These are phyloP conservation scores for Mucor saturninus DNA, from an alignment of 371 early-diverging fungal genomes.

Conservation along the genomic window DNA sequence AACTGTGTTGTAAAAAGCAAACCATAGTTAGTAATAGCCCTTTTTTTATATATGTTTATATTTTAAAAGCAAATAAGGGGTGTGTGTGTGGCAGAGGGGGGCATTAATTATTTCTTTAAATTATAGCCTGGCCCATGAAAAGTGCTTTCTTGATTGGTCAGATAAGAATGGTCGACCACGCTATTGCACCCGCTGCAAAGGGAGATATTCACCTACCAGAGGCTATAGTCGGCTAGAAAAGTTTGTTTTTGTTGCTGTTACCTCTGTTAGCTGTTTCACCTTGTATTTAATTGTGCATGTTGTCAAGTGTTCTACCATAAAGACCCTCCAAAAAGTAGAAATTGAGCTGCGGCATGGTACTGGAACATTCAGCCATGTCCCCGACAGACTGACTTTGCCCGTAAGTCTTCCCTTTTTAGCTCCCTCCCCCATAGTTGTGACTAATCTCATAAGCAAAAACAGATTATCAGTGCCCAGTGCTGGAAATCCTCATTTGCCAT, in stretches of 20 bases:
- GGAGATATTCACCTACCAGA: not conserved
- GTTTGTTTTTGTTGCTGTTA: not conserved
- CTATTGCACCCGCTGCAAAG: conserved; percentile 13
- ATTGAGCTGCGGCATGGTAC: conserved; percentile 1
- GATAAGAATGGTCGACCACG: conserved; percentile 2
- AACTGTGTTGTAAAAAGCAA: not conserved
- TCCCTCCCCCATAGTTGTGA: not conserved
- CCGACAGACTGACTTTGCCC: not conserved
- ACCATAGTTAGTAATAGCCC: not conserved
- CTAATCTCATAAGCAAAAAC: not conserved
- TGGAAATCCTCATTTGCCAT: too few relatives aligned
- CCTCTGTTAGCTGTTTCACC: too few relatives aligned
- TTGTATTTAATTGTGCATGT: too few relatives aligned
- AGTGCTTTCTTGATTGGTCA: conserved; percentile 13
- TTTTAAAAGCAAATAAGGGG: not conserved
- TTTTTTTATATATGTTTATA: not conserved
- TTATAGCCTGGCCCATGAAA: conserved; percentile 5
- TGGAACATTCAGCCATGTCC: conserved; percentile 1
- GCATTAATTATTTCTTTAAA: not conserved
- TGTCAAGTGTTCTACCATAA: not conserved
- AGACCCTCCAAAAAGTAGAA: not conserved
- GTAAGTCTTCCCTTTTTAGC: not conserved
- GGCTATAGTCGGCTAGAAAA: not conserved
- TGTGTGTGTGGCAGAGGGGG: too few relatives aligned
- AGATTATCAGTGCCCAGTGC: not conserved